Evolutionary conservation across 148 eudicot genomes (phyloP).

Genomic region (Chenopodium quinoa): DNA sequence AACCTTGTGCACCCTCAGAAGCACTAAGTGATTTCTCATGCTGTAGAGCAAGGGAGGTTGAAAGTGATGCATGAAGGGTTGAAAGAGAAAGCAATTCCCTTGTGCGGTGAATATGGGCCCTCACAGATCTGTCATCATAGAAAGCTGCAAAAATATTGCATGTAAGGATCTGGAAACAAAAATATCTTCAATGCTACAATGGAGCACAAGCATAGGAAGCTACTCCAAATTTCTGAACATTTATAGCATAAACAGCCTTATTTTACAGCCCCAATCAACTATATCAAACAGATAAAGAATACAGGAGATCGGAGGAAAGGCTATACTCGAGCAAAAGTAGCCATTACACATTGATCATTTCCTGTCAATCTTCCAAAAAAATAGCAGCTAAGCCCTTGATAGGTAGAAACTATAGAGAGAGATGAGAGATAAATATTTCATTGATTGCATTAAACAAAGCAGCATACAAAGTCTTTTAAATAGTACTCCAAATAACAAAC

Average conservation of each 20-base stretch:
- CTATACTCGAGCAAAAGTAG: background rate
- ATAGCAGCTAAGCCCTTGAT: background rate
- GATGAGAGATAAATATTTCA: too few relatives aligned
- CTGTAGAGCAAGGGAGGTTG: conserved; percentile 86
- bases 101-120: conserved; percentile 95
- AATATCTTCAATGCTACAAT: background rate
- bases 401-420: background rate
- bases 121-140: conserved; percentile 92
- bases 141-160: conserved; percentile 50
- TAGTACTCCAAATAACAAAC: too few relatives aligned
- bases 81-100: conserved; percentile 92
- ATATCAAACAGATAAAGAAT: too few relatives aligned
- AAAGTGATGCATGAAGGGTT: conserved; percentile 76
- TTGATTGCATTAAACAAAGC: too few relatives aligned
- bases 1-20: conserved; percentile 66
- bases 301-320: background rate
- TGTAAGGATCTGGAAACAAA: conserved; percentile 15
- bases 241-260: background rate
- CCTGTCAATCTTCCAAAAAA: background rate
- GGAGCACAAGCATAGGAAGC: background rate
- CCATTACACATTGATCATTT: background rate
- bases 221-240: background rate
- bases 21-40: conserved; percentile 59
- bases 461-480: too few relatives aligned
- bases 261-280: too few relatives aligned